Percentiles rank a stretch among this genome's conserved stretches.
These are phyloP conservation scores for Annulohypoxylon nitens DNA, from an alignment of 495 filamentous ascomycete genomes.

Conservation along the genomic window DNA sequence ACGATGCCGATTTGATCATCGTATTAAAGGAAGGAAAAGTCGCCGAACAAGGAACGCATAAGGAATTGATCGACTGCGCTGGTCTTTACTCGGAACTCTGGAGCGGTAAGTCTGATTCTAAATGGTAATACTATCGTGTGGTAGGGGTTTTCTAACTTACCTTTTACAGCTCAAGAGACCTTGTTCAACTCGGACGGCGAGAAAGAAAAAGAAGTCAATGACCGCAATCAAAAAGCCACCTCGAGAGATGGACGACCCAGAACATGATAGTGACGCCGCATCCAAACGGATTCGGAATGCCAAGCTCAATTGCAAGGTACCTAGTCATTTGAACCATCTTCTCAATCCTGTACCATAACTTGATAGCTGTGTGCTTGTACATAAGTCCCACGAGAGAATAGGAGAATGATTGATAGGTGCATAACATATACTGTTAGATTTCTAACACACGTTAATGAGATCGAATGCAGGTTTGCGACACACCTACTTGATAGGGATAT, in stretches of 20 bases:
- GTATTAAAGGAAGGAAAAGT: conserved; percentile 87
- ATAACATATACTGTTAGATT: neutral
- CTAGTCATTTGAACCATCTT: neutral
- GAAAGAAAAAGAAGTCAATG: conserved; percentile 35
- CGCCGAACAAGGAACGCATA: conserved; percentile 88
- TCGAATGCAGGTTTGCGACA: neutral
- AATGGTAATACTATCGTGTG: neutral
- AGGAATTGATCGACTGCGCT: conserved; percentile 79
- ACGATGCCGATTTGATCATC: conserved; percentile 93
- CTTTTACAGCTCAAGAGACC: conserved; percentile 58
- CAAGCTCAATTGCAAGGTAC: conserved; percentile 2
- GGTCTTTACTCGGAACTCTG: conserved; percentile 93
- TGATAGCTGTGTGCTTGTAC: neutral
- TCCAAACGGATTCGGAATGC: neutral
- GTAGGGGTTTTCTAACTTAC: conserved; percentile 31
- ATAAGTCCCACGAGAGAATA: neutral
- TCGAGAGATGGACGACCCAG: conserved; percentile 6
- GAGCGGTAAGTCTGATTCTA: conserved; percentile 73
- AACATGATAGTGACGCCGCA: neutral
- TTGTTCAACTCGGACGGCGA: conserved; percentile 57
- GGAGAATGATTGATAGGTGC: neutral
- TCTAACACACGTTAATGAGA: neutral
- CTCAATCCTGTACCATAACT: neutral
- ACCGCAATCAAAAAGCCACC: conserved; percentile 2
- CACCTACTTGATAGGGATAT: neutral